Conservation (phyloP, 2,329 filamentous ascomycete genomes). For the Pyrenophora graminea region DNA sequence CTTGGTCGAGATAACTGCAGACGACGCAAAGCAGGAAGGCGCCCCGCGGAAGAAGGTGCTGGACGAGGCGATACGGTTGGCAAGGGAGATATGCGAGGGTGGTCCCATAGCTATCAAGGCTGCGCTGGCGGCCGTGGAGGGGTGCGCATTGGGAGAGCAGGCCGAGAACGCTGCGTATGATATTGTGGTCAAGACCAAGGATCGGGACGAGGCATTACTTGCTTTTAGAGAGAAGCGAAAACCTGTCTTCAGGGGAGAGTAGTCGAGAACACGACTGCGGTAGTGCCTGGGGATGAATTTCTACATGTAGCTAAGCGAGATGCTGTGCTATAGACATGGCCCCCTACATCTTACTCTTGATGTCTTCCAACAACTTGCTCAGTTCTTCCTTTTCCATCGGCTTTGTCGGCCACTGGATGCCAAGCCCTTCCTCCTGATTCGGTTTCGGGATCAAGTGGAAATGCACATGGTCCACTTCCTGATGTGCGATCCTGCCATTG, state of each 20-base stretch:
- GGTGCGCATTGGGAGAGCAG: constrained; percentile 67
- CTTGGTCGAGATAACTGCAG: constrained; percentile 76
- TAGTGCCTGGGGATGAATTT: no score
- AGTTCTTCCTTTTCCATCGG: constrained; percentile 79
- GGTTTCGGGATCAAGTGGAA: constrained; percentile 99
- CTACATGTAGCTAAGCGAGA: no score
- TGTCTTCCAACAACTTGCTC: constrained; percentile 76
- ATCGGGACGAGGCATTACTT: constrained; percentile 82
- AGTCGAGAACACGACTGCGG: neutral
- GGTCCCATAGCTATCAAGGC: constrained; percentile 82
- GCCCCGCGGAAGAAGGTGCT: constrained; percentile 70
- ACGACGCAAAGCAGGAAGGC: constrained; percentile 55
- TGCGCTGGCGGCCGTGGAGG: constrained; percentile 76
- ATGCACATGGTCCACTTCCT: constrained; percentile 91
- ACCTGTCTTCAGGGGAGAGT: constrained; percentile 65
- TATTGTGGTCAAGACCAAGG: constrained; percentile 78
- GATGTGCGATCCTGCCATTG: constrained; percentile 89
- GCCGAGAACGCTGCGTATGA: constrained; percentile 89
- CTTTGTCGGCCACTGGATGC: constrained; percentile 78
- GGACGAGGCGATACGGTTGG: constrained; percentile 75
- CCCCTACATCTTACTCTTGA: constrained; percentile 84
- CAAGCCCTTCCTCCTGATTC: constrained; percentile 77
- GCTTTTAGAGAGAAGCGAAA: constrained; percentile 81
- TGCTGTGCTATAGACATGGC: no score
- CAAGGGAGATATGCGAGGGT: constrained; percentile 84